phyloP scores from a whole-genome alignment of 2,329 filamentous ascomycete species.

The Fusarium sororula region DNA sequence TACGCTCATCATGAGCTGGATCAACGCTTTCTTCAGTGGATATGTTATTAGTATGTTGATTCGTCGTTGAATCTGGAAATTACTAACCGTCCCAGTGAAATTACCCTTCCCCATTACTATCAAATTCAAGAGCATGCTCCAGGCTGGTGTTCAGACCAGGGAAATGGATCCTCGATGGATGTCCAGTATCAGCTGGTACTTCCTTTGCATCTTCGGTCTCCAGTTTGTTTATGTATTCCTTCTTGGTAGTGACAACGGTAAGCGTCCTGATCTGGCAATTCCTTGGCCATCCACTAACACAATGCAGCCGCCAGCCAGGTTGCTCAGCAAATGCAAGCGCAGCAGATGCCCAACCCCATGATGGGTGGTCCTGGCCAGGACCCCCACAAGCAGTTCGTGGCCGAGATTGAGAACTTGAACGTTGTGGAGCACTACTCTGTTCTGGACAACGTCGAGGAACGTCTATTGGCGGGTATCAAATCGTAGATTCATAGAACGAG shows the following conservation, averaged over 20 bases:
- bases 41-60: conserved; percentile 88
- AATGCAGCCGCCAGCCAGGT: conserved; percentile 85
- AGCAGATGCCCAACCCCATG: conserved; percentile 64
- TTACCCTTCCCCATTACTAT: conserved; percentile 96
- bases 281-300: conserved; percentile 20
- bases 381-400: conserved; percentile 92
- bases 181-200: conserved; percentile 98
- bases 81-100: conserved; percentile 72
- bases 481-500: conserved; percentile 48
- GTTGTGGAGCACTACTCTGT: conserved; percentile 95
- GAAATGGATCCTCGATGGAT: conserved; percentile 99
- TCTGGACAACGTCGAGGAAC: conserved; percentile 85
- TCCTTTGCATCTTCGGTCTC: conserved; percentile 94
- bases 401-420: conserved; percentile 93
- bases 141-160: conserved; percentile 93
- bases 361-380: conserved; percentile 94
- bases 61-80: not conserved
- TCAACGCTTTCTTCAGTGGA: conserved; percentile 98
- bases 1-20: conserved; percentile 99
- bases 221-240: conserved; percentile 98
- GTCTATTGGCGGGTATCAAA: conserved; percentile 70
- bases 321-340: conserved; percentile 84
- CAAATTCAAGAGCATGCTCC: conserved; percentile 99
- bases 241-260: conserved; percentile 94
- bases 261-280: conserved; percentile 44